Percentiles rank a stretch among this genome's conserved stretches.
Evolutionary conservation across 2,329 filamentous ascomycete genomes (phyloP).

Genomic region (Verticillium dahliae): DNA sequence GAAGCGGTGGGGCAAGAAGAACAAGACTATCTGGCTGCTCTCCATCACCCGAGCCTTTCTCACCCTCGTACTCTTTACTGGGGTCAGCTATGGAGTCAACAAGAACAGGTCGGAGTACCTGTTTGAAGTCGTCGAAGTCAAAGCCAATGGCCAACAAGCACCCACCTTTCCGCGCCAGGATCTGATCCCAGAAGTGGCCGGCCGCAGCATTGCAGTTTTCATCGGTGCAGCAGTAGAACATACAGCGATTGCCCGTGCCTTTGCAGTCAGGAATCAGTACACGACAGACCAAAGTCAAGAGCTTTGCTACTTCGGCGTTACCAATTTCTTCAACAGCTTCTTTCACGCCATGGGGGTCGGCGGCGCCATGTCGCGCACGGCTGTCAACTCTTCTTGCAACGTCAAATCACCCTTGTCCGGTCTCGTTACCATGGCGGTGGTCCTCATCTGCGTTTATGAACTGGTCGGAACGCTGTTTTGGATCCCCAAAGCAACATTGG

Average conservation of each 20-base stretch:
- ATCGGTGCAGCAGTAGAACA: slow-evolving; percentile 57
- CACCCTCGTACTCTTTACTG: slow-evolving; percentile 54
- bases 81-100: slow-evolving; percentile 58
- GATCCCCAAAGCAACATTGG: slow-evolving; percentile 60
- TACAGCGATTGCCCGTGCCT: slow-evolving; percentile 57
- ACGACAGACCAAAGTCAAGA: slow-evolving; percentile 59
- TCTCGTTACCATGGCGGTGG: slow-evolving; percentile 52
- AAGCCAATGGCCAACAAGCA: slow-evolving; percentile 45
- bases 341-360: slow-evolving; percentile 59
- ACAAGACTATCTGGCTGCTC: slow-evolving; percentile 50
- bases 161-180: slow-evolving; percentile 38
- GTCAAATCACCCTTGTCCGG: slow-evolving; percentile 57
- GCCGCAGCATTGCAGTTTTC: slow-evolving; percentile 52
- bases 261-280: slow-evolving; percentile 56
- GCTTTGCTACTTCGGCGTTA: slow-evolving; percentile 54
- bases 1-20: slow-evolving; percentile 51
- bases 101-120: slow-evolving; percentile 40
- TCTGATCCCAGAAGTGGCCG: slow-evolving; percentile 46
- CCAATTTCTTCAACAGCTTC: slow-evolving; percentile 59
- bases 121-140: slow-evolving; percentile 53
- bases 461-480: slow-evolving; percentile 56
- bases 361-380: slow-evolving; percentile 61
- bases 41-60: slow-evolving; percentile 56
- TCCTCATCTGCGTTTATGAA: slow-evolving; percentile 55
- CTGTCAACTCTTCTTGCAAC: slow-evolving; percentile 58